Evolutionary conservation across 805 yeast species (phyloP).

Genomic region (Candida ascalaphidarum): DNA sequence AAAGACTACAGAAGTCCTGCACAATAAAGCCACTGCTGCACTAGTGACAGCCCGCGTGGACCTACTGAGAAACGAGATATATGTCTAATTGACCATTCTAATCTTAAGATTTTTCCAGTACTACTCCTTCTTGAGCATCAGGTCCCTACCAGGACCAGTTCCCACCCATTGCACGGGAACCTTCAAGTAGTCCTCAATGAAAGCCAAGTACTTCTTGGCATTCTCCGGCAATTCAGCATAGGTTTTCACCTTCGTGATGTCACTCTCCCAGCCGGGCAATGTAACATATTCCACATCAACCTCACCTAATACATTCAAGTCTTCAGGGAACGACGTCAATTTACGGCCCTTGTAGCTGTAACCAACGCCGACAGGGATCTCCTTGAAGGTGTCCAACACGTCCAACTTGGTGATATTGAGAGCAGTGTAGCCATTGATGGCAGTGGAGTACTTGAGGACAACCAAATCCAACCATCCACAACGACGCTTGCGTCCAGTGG

Average conservation of each 20-base stretch:
- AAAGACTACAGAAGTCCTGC: no score
- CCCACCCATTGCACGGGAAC: conserved; percentile 96
- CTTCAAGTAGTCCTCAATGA: conserved; percentile 73
- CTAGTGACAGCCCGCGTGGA: no score
- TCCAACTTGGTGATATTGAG: conserved; percentile 94
- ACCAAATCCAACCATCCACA: conserved; percentile 99
- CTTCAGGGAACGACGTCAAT: conserved; percentile 85
- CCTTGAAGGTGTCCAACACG: conserved; percentile 83
- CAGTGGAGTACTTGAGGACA: conserved; percentile 81
- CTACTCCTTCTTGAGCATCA: no score
- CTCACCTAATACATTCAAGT: conserved; percentile 68
- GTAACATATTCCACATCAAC: conserved; percentile 91
- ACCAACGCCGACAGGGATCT: conserved; percentile 80
- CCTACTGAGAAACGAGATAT: no score
- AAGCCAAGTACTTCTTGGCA: conserved; percentile 77
- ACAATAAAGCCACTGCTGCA: no score
- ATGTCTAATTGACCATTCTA: no score
- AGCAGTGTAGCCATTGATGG: conserved; percentile 91
- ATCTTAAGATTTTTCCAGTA: no score
- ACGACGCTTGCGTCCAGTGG: conserved; percentile 98
- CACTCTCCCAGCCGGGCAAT: conserved; percentile 89
- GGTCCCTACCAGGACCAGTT: conserved; percentile 94
- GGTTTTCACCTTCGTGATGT: conserved; percentile 61
- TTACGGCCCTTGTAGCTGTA: conserved; percentile 74
- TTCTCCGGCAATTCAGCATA: conserved; percentile 81